A percentile compares a stretch with the other conserved stretches of the same genome.
These are phyloP conservation scores for Stellera chamaejasme DNA, from an alignment of 345 rosid genomes.

Conservation along the genomic window DNA sequence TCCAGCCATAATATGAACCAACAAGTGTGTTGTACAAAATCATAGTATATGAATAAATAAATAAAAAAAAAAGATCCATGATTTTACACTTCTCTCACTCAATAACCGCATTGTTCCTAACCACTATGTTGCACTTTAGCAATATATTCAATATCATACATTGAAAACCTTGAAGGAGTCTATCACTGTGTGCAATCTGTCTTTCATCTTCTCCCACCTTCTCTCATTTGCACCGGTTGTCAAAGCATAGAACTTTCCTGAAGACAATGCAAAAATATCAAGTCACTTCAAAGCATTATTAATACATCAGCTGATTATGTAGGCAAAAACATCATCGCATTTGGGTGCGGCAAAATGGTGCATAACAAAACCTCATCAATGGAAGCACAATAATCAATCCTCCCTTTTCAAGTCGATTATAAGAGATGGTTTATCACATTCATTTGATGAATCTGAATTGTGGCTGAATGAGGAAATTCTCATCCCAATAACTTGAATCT, in stretches of 20 bases:
- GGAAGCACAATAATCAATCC: neutral
- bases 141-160: conserved; percentile 19
- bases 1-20: too few relatives aligned
- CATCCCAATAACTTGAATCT: too few relatives aligned
- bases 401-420: too few relatives aligned
- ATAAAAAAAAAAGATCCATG: too few relatives aligned
- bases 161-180: conserved; percentile 69
- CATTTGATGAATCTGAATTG: too few relatives aligned
- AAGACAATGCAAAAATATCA: neutral
- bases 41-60: too few relatives aligned
- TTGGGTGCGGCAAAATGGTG: neutral
- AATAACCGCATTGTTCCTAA: conserved; percentile 2
- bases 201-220: conserved; percentile 94
- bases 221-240: conserved; percentile 87
- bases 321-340: neutral
- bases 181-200: conserved; percentile 51
- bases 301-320: neutral
- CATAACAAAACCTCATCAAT: neutral
- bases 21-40: too few relatives aligned
- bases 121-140: neutral
- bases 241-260: conserved; percentile 82
- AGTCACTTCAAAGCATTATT: neutral
- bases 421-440: too few relatives aligned
- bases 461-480: too few relatives aligned
- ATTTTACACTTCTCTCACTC: conserved; percentile 15